Evolutionary conservation across 2,329 filamentous ascomycete species (phyloP).

Genomic region (Gaeumannomyces sp.): DNA sequence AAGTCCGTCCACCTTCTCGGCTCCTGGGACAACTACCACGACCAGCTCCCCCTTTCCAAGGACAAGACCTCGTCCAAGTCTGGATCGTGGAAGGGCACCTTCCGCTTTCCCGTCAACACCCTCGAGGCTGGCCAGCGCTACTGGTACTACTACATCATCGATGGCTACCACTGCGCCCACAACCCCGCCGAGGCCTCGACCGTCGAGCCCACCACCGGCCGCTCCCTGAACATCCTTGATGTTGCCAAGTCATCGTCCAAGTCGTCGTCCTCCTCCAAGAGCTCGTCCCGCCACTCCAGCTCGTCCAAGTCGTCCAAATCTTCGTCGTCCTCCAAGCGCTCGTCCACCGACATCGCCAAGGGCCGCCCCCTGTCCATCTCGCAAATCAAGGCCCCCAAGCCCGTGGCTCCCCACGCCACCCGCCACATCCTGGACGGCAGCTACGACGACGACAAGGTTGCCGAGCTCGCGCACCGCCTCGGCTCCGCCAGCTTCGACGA

Average conservation of each 20-base stretch:
- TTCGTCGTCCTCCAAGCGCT: slow-evolving; percentile 29
- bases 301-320: slow-evolving; percentile 32
- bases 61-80: slow-evolving; percentile 77
- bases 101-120: slow-evolving; percentile 85
- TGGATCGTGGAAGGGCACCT: slow-evolving; percentile 91
- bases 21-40: slow-evolving; percentile 96
- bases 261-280: slow-evolving; percentile 37
- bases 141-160: slow-evolving; percentile 99
- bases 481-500: slow-evolving; percentile 53
- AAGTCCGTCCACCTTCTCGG: slow-evolving; percentile 97
- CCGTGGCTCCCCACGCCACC: slow-evolving; percentile 79
- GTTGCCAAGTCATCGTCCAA: slow-evolving; percentile 58
- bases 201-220: slow-evolving; percentile 92
- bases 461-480: slow-evolving; percentile 62
- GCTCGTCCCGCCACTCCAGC: slow-evolving; percentile 33
- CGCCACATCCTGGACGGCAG: slow-evolving; percentile 78
- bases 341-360: slow-evolving; percentile 68
- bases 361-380: slow-evolving; percentile 83
- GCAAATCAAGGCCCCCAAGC: slow-evolving; percentile 87
- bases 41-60: slow-evolving; percentile 90
- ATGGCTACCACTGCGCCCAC: slow-evolving; percentile 96
- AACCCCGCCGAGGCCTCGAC: slow-evolving; percentile 86
- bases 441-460: slow-evolving; percentile 74
- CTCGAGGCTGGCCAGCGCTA: slow-evolving; percentile 87
- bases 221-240: slow-evolving; percentile 95